Conservation (phyloP, 2,329 filamentous ascomycete species). For the Aphanocladium album region DNA sequence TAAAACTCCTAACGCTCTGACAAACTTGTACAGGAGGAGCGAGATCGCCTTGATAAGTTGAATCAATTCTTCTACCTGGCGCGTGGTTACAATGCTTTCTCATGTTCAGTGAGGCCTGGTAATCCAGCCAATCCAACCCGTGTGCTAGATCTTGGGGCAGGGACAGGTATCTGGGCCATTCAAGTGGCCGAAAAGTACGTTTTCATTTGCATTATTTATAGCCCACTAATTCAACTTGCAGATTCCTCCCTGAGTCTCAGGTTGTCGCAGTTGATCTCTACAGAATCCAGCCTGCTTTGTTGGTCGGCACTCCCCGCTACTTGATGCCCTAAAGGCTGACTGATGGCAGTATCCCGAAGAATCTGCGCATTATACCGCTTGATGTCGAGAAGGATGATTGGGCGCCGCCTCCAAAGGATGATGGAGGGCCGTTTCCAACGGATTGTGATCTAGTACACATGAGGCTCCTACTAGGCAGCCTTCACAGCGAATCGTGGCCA, state of each 20-base stretch:
- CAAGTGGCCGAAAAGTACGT: conserved; percentile 69
- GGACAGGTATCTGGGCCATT: conserved; percentile 88
- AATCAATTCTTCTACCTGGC: conserved; percentile 72
- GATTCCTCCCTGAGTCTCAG: conserved; percentile 20
- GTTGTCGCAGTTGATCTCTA: conserved; percentile 37
- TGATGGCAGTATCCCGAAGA: conserved; percentile 59
- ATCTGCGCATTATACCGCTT: conserved; percentile 49
- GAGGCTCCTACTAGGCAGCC: conserved; percentile 72
- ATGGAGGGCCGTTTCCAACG: conserved; percentile 47
- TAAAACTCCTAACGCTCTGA: background rate
- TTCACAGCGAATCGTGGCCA: conserved; percentile 63
- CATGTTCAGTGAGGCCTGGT: conserved; percentile 2
- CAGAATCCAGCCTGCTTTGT: conserved; percentile 34
- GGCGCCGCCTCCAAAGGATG: conserved; percentile 38
- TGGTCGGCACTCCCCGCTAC: background rate
- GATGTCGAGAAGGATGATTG: conserved; percentile 72
- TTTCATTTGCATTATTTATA: background rate
- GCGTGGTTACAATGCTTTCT: conserved; percentile 40
- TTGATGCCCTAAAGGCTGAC: conserved; percentile 16
- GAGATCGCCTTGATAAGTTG: conserved; percentile 75
- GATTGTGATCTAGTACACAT: conserved; percentile 80
- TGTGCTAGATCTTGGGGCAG: conserved; percentile 68
- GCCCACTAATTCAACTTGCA: background rate
- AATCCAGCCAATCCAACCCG: conserved; percentile 13
- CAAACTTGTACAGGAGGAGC: conserved; percentile 52